Base-by-base conservation (phyloP, 1,284 basidiomycete species). In the Ustilago trichophora region DNA sequence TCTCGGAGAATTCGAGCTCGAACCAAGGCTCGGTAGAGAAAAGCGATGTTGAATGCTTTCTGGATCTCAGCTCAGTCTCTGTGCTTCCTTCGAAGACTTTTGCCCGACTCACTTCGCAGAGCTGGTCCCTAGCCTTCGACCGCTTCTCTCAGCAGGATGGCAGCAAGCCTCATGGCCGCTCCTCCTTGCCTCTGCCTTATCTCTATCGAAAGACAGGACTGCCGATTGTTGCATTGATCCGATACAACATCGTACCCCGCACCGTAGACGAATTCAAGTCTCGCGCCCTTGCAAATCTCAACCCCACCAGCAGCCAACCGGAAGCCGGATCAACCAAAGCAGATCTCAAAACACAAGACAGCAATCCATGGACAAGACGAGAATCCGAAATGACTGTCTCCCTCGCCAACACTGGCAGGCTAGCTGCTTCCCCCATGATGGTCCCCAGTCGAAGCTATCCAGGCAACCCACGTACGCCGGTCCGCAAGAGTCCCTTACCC, bases 61-160 rank as follows among this genome's bases (percentile, higher is more conserved):
- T 64, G 1, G 60, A 64, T 19, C 49, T 64, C 16, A 45, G 60
- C 37, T 48, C 35, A 4, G 29, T 52, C n/a, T 48, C 60, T 11
- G 10, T 16, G 1, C 40, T 64, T 7, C 45, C 49, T 0, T 12
- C 37, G 1, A 27, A 19, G 3, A 51, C 31, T 1, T 18, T 52
- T 18, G 60, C 49, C n/a, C 38, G 31, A 9, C 29, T 64, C 13
- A 57, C 49, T 6, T 21, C 29, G 6, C 25, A 64, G 12, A 64
- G 44, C 45, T 64, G 60, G 60, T 21, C 40, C 5, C 16, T 48
- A 35, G 19, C 37, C 9, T 64, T 64, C 25, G 10, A 25, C 4
- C 7, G 25, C n/a, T 45, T 33, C 22, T 11, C 25, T 15, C 19
- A 15, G 3, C 3, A 22, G 1, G 12, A 13, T n/a, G 19, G 8